Percentiles rank a stretch among this genome's conserved stretches.
phyloP scores from a whole-genome alignment of 2,329 filamentous ascomycete genomes.

The Neofusicoccum cordaticola region DNA sequence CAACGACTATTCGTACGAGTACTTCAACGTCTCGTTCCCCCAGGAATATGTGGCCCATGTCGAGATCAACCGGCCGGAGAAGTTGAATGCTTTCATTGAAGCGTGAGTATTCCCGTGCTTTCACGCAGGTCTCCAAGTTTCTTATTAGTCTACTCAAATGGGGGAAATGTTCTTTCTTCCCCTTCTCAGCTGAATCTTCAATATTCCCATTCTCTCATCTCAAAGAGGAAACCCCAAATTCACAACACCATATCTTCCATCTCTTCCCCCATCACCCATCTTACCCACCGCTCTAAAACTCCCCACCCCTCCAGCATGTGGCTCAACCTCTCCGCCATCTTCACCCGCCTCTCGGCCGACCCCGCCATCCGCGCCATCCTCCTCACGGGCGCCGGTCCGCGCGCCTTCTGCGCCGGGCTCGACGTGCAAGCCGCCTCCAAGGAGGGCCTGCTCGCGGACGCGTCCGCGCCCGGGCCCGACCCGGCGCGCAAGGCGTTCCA shows the following conservation, averaged over 20 bases:
- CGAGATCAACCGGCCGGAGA: constrained; percentile 81
- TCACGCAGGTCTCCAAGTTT: neutral
- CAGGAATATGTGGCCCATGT: constrained; percentile 77
- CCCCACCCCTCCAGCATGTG: constrained; percentile 62
- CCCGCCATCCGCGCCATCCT: constrained; percentile 72
- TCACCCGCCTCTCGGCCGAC: constrained; percentile 69
- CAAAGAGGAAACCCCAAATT: too few species aligned
- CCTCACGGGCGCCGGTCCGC: constrained; percentile 75
- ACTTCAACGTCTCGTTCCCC: constrained; percentile 74
- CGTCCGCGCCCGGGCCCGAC: constrained; percentile 11
- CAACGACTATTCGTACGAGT: constrained; percentile 50
- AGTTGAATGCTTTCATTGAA: constrained; percentile 84
- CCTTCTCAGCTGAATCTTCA: too few species aligned
- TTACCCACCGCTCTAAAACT: neutral
- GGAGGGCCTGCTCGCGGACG: constrained; percentile 44
- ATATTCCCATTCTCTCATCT: too few species aligned
- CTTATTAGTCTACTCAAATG: neutral
- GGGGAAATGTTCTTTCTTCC: neutral
- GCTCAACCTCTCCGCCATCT: constrained; percentile 72
- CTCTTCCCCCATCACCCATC: too few species aligned
- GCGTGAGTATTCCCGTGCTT: constrained; percentile 37
- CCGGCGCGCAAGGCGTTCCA: neutral
- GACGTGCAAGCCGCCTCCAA: constrained; percentile 72
- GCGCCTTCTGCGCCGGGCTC: constrained; percentile 81
- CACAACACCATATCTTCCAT: neutral